A percentile compares a stretch with the other conserved stretches of the same genome.
Evolutionary conservation across 441 rosid species (phyloP).

Genomic region (Hura crepitans): DNA sequence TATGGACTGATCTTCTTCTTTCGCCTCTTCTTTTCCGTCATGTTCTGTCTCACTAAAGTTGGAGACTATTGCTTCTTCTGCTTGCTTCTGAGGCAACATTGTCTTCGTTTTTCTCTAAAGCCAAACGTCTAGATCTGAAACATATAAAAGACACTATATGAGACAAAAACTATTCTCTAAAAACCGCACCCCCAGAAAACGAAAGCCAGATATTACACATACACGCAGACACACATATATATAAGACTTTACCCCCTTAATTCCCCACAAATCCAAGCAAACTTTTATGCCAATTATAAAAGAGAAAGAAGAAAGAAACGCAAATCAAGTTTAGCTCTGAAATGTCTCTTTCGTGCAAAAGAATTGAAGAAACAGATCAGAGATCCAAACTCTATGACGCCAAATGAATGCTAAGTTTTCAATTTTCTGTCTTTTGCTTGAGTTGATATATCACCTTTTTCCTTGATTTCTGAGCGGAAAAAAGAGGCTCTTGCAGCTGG

Average conservation of each 20-base stretch:
- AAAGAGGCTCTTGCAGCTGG: not conserved
- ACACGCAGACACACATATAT: no score
- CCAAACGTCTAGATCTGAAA: slow-evolving; percentile 51
- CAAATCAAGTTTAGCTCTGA: slow-evolving; percentile 32
- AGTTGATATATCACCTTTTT: slow-evolving; percentile 18
- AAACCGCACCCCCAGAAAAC: slow-evolving; percentile 31
- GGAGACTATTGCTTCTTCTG: slow-evolving; percentile 82
- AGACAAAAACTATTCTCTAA: slow-evolving; percentile 32
- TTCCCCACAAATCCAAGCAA: slow-evolving; percentile 35
- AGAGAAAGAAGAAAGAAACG: slow-evolving; percentile 10
- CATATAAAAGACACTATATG: slow-evolving; percentile 38
- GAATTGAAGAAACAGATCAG: slow-evolving; percentile 16
- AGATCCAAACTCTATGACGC: slow-evolving; percentile 8
- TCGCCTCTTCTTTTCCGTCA: slow-evolving; percentile 34
- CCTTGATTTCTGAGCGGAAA: slow-evolving; percentile 25
- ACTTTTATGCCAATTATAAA: not conserved
- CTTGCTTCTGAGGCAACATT: slow-evolving; percentile 87
- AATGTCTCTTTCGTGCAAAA: slow-evolving; percentile 39
- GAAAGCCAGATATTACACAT: no score
- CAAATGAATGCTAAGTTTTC: slow-evolving; percentile 9
- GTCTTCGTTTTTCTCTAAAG: slow-evolving; percentile 27
- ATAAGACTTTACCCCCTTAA: no score
- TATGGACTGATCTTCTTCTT: slow-evolving; percentile 35
- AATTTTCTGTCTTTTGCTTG: slow-evolving; percentile 20
- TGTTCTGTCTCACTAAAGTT: slow-evolving; percentile 50